A percentile compares a stretch with the other conserved stretches of the same genome.
Conservation (phyloP, 73 alveolate species). For the Symbiodinium natans region DNA sequence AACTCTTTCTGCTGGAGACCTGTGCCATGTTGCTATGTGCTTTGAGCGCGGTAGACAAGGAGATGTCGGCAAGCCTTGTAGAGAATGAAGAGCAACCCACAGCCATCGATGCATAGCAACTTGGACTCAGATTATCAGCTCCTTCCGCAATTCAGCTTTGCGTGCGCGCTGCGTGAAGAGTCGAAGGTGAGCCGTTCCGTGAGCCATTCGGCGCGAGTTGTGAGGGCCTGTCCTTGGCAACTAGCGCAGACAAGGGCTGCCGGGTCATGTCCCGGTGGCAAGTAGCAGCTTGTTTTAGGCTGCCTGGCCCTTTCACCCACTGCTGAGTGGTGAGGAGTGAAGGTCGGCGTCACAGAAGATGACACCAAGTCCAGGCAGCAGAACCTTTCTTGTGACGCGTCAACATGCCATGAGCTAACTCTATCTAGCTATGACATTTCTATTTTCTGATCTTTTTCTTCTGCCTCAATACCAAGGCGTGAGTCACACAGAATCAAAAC, state of each 20-base stretch:
- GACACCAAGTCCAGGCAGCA: not conserved
- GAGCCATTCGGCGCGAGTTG: too few relatives aligned
- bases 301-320: conserved; percentile 20
- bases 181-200: not conserved
- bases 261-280: too few relatives aligned
- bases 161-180: too few relatives aligned
- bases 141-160: not conserved
- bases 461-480: not conserved
- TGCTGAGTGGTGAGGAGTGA: conserved; percentile 1
- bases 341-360: not conserved
- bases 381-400: too few relatives aligned
- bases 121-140: not conserved
- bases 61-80: conserved; percentile 13
- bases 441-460: too few relatives aligned
- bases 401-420: too few relatives aligned
- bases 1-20: too few relatives aligned
- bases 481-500: not conserved
- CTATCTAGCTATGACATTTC: too few relatives aligned
- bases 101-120: not conserved
- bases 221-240: too few relatives aligned
- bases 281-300: not conserved
- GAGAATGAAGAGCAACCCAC: not conserved
- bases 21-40: too few relatives aligned
- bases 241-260: too few relatives aligned
- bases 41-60: too few relatives aligned